Conservation (phyloP, 257 asterid genomes). For the Jacaranda mimosifolia region DNA sequence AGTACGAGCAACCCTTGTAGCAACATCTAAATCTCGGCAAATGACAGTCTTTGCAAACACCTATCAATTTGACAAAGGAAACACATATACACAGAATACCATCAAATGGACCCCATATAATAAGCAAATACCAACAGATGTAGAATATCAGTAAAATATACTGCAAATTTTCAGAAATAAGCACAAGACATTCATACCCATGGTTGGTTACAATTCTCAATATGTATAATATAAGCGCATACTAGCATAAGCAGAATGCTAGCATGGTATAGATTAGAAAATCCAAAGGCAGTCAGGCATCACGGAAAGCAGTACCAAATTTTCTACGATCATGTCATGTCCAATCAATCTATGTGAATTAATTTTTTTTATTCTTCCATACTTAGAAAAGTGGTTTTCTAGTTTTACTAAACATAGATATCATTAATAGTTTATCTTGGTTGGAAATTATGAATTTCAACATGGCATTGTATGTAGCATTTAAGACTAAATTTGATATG, state of each 20-base stretch:
- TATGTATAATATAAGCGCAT: background rate
- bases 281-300: background rate
- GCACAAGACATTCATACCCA: conserved; percentile 5
- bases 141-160: conserved; percentile 17
- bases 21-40: conserved; percentile 97
- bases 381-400: conserved; percentile 9
- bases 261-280: background rate
- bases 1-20: conserved; percentile 87
- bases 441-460: conserved; percentile 4
- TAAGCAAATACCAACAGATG: conserved; percentile 27
- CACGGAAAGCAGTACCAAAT: background rate
- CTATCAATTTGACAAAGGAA: conserved; percentile 49
- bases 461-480: background rate
- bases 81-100: conserved; percentile 23
- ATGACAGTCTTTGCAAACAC: conserved; percentile 93
- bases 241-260: background rate
- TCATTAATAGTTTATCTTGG: background rate
- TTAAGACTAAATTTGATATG: background rate
- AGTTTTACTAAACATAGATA: background rate
- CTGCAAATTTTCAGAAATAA: conserved; percentile 26
- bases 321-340: background rate
- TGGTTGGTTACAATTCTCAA: conserved; percentile 19
- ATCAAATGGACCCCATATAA: conserved; percentile 23
- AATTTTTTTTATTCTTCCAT: background rate
- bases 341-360: background rate